These are phyloP conservation scores for Brassica balearica DNA, from an alignment of 441 rosid genomes.

Conservation along the genomic window DNA sequence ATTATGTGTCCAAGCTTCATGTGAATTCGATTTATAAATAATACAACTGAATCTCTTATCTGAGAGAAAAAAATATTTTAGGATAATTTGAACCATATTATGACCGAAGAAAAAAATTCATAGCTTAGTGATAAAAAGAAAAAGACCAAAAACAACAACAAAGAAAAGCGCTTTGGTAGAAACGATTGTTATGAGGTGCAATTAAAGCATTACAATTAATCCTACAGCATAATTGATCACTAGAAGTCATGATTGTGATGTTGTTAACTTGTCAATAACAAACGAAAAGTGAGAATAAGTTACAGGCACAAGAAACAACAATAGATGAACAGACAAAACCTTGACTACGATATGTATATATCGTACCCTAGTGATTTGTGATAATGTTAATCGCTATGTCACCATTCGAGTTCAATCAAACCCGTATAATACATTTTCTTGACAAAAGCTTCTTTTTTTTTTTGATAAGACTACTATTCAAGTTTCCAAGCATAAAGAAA, in stretches of 20 bases:
- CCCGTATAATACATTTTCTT: not conserved
- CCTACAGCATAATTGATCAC: not conserved
- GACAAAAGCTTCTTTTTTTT: constrained; percentile 4
- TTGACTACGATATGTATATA: constrained; percentile 16
- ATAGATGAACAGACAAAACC: constrained; percentile 13
- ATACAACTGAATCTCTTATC: no score
- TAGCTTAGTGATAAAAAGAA: not conserved
- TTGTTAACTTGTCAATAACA: constrained; percentile 11
- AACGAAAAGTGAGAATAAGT: constrained; percentile 12
- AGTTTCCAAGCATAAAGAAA: constrained; percentile 73
- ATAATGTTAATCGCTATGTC: constrained; percentile 1
- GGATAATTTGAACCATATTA: not conserved
- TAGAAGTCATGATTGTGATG: not conserved
- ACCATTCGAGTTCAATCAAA: constrained; percentile 4
- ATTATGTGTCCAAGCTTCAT: no score
- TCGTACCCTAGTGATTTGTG: constrained; percentile 5
- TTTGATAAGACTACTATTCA: constrained; percentile 44
- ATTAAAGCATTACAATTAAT: constrained; percentile 1
- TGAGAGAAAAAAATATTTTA: no score
- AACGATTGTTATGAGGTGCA: constrained; percentile 1
- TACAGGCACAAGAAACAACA: constrained; percentile 26
- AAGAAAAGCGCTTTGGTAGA: not conserved
- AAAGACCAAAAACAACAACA: no score
- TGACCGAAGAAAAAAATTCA: not conserved
- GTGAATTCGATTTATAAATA: no score